Base-by-base conservation (phyloP, 2,329 filamentous ascomycete species). In the Epichloe brachyelytri region DNA sequence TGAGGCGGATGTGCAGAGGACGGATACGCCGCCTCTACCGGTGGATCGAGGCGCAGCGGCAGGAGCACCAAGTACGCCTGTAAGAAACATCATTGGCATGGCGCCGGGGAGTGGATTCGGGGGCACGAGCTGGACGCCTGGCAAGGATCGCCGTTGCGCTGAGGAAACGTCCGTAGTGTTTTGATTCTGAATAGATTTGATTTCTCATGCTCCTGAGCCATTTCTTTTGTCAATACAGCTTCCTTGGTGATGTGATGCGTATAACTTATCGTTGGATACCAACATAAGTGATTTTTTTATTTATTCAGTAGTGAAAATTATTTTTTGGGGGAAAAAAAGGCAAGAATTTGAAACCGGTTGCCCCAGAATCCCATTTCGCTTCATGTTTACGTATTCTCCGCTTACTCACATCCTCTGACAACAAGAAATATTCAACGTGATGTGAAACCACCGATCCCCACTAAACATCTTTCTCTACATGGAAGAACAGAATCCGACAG, bases 1-100 rank as follows among this genome's bases (percentile, higher is more conserved):
- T 46, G 74, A 69, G 19, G 59, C 64, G 52, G 65, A 69, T 10
- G 62, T 71, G 7, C 65, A 70, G 50, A 70, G 76, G 50, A 72
- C 70, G n/a, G 75, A 78, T 47, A 80, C 76, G 3, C 77, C 78
- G 3, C 77, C 79, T 4, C 64, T 76, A 11, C 63, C 68, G 20
- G 56, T 59, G 6, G 71, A 71, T 15, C 56, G 52, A 19, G 63
- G 44, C 37, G 19, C 17, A 8, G 41, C 63, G 14, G 62, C 58
- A 26, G 53, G 58, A 10, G 67, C 60, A 2, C 70, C 74, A 15
- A 73, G 71, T n/a, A 79, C 76, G 34, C 76, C 76, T 4, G 63
- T 65, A 3, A 64, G 67, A 12, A 71, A 65, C 59, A 70, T 69
- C 33, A 65, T 65, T 3, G 61, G 56, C 5, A 61, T 64, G 48